These are phyloP conservation scores for Candida neerlandica DNA, from an alignment of 1,139 yeast species.

Conservation along the genomic window DNA sequence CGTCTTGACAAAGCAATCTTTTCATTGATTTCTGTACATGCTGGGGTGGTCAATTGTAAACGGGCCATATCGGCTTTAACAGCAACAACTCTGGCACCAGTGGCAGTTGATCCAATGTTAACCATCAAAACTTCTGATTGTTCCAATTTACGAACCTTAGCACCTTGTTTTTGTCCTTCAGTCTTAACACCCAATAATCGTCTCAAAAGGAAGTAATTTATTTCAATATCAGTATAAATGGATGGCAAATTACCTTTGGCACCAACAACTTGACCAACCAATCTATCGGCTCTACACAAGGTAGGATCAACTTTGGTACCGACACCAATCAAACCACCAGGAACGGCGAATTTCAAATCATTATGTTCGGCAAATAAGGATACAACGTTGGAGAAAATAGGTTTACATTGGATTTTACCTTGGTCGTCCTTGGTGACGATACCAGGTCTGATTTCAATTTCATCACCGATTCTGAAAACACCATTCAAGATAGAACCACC, in stretches of 20 bases:
- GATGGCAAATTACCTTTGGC: slow-evolving; percentile 95
- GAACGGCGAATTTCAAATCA: slow-evolving; percentile 97
- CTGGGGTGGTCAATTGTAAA: slow-evolving; percentile 94
- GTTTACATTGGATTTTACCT: slow-evolving; percentile 93
- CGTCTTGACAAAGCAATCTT: slow-evolving; percentile 98
- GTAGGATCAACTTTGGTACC: slow-evolving; percentile 99
- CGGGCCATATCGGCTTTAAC: slow-evolving; percentile 99
- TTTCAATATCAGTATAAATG: slow-evolving; percentile 95
- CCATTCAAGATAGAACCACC: slow-evolving; percentile 98
- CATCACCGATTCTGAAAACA: slow-evolving; percentile 96
- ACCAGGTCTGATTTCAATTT: slow-evolving; percentile 98
- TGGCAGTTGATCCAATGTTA: slow-evolving; percentile 97
- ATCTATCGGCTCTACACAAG: slow-evolving; percentile 97
- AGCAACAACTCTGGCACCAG: slow-evolving; percentile 98
- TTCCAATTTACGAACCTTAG: slow-evolving; percentile 92
- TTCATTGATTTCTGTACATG: slow-evolving; percentile 97
- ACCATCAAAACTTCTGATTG: slow-evolving; percentile 98
- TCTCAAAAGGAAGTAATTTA: slow-evolving; percentile 94
- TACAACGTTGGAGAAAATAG: slow-evolving; percentile 91
- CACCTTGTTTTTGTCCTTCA: slow-evolving; percentile 92
- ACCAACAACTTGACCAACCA: slow-evolving; percentile 99
- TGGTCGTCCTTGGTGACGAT: slow-evolving; percentile 93
- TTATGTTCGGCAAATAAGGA: slow-evolving; percentile 97
- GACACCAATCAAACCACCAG: slow-evolving; percentile 99
- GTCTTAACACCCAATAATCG: slow-evolving; percentile 98